Evolutionary conservation across 495 filamentous ascomycete species (phyloP), one percentile per base, ranked within the genome.

Genomic region (Wilcoxina mikolae): DNA sequence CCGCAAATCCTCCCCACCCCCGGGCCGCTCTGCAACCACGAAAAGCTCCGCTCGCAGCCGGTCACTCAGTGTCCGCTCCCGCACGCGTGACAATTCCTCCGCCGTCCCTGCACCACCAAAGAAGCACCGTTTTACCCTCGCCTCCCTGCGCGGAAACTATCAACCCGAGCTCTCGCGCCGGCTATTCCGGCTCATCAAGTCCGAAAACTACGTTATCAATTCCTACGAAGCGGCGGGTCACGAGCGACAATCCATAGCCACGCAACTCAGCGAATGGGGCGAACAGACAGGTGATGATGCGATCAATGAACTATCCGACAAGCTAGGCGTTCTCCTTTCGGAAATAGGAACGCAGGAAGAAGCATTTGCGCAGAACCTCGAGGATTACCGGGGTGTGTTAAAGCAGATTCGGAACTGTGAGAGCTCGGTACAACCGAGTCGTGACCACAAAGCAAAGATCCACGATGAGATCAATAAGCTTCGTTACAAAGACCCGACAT

Each of bases 231-330:
- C 78, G 0, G 91, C 91, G 9, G 84, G 78, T 20, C 80, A 80
- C 45, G 87, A 91, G 69, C 84, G 87, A 53, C 69, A 84, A 33
- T 78, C 81, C 15, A 83, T 95, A 61, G 90, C 89, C 7, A 77
- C 79, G 1, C 87, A 95, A 71, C 78, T 98, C n/a, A 89, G 84
- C 3, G 91, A 95, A 53, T 96, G 93, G 93, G 93, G 91, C 50
- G 88, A 95, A 67, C 76, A 81, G 39, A 91, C 88, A 2, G 73
- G 75, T 3, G 91, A 98, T 65, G 87, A 91, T 44, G 80, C 81
- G 33, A 71, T 98, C 60, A 85, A 79, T 7, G 90, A 95, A 66
- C 76, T 98, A 53, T 82, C 82, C 55, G 93, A 96, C 72, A 96
- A 96, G 71, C 71, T 98, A 39, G 93, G 86, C 27, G 91, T 96